Percentiles rank a stretch among this genome's conserved stretches.
Evolutionary conservation across 176 grass and related monocot species (phyloP).

Genomic region (Alopecurus myosuroides): DNA sequence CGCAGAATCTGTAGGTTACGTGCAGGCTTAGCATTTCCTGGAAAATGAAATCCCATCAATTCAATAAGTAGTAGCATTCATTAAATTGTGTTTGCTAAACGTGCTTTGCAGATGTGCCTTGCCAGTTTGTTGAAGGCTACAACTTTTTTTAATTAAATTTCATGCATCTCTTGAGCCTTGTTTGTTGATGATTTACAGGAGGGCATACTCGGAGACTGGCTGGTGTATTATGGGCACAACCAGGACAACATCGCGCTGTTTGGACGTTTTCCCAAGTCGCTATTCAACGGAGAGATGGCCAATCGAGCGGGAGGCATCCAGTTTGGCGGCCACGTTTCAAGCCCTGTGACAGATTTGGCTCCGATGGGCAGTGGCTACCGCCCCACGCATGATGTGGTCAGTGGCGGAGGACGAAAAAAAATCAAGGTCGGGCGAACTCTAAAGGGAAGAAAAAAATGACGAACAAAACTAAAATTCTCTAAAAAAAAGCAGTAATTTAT

Average conservation of each 20-base stretch:
- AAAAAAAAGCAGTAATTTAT: no score
- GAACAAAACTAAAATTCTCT: no score
- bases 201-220: neutral
- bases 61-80: no score
- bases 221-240: neutral
- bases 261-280: neutral
- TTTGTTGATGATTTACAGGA: neutral
- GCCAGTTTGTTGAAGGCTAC: neutral
- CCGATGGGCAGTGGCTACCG: slow-evolving; percentile 15
- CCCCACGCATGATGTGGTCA: neutral
- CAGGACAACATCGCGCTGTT: neutral
- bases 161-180: neutral
- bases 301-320: neutral
- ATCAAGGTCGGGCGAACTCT: no score
- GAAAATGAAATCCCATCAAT: neutral
- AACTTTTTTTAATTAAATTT: neutral
- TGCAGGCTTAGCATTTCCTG: neutral
- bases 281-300: neutral
- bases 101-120: neutral
- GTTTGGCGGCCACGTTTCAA: neutral
- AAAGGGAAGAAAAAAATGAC: no score
- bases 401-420: no score
- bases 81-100: neutral
- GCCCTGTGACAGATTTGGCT: neutral
- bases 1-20: no score